A percentile compares a stretch with the other conserved stretches of the same genome.
phyloP scores from a whole-genome alignment of 805 yeast genomes.

The Priceomyces fermenticarens region DNA sequence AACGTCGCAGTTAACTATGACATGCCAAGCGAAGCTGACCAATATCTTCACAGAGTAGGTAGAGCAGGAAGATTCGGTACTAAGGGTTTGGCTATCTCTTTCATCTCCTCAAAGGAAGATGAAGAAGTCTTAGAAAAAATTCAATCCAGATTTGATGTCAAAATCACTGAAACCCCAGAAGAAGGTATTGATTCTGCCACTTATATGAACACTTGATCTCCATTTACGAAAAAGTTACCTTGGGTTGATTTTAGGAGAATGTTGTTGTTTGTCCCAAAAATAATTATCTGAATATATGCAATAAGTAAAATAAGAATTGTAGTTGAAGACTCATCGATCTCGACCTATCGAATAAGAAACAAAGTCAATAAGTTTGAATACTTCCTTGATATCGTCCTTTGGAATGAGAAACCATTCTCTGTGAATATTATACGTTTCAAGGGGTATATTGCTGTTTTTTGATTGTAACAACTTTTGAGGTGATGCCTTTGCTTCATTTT shows the following conservation, averaged over 20 bases:
- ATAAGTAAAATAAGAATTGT: background rate
- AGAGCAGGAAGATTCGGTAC: conserved; percentile 99
- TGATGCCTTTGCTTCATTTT: background rate
- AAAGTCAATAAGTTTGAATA: conserved; percentile 25
- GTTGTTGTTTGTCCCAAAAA: background rate
- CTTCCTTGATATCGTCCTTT: conserved; percentile 28
- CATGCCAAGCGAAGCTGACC: conserved; percentile 94
- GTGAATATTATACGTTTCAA: conserved; percentile 35
- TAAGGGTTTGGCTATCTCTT: conserved; percentile 93
- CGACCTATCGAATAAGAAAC: too few species aligned
- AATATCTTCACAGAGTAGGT: conserved; percentile 98
- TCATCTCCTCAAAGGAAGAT: conserved; percentile 82
- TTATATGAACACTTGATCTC: conserved; percentile 82
- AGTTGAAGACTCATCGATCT: conserved; percentile 21
- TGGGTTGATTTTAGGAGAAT: background rate
- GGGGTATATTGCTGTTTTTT: background rate
- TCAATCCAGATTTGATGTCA: conserved; percentile 96
- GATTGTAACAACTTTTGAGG: background rate
- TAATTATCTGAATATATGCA: conserved; percentile 1
- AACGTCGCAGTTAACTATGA: conserved; percentile 97
- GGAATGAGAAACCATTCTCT: conserved; percentile 60
- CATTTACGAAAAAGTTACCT: too few species aligned
- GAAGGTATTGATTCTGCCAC: conserved; percentile 98
- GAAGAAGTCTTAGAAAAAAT: conserved; percentile 87
- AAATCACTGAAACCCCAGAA: conserved; percentile 91